Evolutionary conservation across 2,329 filamentous ascomycete species (phyloP).

Genomic region (Purpureocillium takamizusanense): DNA sequence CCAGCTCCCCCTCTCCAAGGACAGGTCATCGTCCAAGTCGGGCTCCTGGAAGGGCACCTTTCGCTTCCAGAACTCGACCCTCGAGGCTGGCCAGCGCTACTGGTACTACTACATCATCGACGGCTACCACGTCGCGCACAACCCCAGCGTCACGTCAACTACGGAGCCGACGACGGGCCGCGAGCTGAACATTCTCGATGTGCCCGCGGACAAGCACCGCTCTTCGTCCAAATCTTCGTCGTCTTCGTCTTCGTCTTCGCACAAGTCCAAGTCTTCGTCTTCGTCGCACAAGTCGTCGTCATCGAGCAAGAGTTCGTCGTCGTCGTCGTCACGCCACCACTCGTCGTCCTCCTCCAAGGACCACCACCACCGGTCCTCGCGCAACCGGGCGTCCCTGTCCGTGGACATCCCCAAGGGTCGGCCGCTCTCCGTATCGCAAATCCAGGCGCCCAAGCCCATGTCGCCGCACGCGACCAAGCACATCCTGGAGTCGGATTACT

Average conservation of each 20-base stretch:
- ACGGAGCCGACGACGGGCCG: conserved; percentile 95
- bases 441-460: conserved; percentile 82
- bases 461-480: conserved; percentile 80
- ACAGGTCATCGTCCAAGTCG: conserved; percentile 71
- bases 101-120: conserved; percentile 99
- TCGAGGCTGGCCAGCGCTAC: conserved; percentile 86
- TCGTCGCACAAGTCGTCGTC: conserved; percentile 11
- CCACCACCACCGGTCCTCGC: conserved; percentile 30
- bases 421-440: conserved; percentile 78
- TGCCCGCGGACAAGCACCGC: conserved; percentile 42
- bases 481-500: conserved; percentile 77
- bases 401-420: conserved; percentile 79
- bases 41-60: conserved; percentile 95
- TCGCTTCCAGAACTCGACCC: conserved; percentile 80
- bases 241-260: conserved; percentile 28
- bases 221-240: conserved; percentile 30
- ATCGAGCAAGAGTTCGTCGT: conserved; percentile 17
- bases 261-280: conserved; percentile 27
- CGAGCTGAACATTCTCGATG: conserved; percentile 94
- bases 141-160: conserved; percentile 81
- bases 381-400: conserved; percentile 40
- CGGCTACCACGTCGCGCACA: conserved; percentile 95
- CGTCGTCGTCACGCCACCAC: conserved; percentile 13
- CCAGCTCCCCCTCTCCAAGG: conserved; percentile 89
- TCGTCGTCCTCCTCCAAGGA: conserved; percentile 36